phyloP scores from a whole-genome alignment of 176 grass and related monocot genomes.

The Puya raimondii region DNA sequence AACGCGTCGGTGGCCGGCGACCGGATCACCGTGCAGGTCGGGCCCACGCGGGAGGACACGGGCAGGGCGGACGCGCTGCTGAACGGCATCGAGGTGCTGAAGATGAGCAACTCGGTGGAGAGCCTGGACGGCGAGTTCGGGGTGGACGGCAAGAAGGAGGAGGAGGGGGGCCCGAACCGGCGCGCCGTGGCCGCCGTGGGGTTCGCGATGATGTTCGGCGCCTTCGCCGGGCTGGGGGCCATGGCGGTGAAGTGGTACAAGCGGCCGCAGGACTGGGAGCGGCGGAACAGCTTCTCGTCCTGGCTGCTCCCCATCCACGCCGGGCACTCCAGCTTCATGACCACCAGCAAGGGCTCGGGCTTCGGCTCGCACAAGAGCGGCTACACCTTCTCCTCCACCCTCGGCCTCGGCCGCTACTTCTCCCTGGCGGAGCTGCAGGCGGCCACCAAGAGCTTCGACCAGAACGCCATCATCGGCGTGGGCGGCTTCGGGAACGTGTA shows the following conservation, averaged over 20 bases:
- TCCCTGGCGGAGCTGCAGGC: slow-evolving; percentile 65
- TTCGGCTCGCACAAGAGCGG: slow-evolving; percentile 71
- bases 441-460: slow-evolving; percentile 74
- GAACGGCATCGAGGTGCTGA: slow-evolving; percentile 83
- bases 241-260: slow-evolving; percentile 84
- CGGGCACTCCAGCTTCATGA: slow-evolving; percentile 59
- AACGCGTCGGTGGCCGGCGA: slow-evolving; percentile 31
- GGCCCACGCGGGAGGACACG: slow-evolving; percentile 55
- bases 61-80: slow-evolving; percentile 66
- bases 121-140: slow-evolving; percentile 90
- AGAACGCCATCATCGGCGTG: slow-evolving; percentile 79
- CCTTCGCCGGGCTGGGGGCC: slow-evolving; percentile 67
- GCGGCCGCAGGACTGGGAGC: slow-evolving; percentile 81
- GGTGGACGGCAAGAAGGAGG: slow-evolving; percentile 60
- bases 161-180: slow-evolving; percentile 22
- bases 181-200: slow-evolving; percentile 56
- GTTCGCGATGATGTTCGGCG: slow-evolving; percentile 79
- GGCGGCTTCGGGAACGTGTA: slow-evolving; percentile 98
- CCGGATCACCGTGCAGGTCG: slow-evolving; percentile 44
- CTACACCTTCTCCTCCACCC: slow-evolving; percentile 67
- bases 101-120: slow-evolving; percentile 74
- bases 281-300: slow-evolving; percentile 86
- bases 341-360: slow-evolving; percentile 40
- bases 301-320: slow-evolving; percentile 91
- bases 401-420: slow-evolving; percentile 63